A percentile compares a stretch with the other conserved stretches of the same genome.
phyloP scores from a whole-genome alignment of 768 basidiomycete genomes.

The Mycena olivaceomarginata region DNA sequence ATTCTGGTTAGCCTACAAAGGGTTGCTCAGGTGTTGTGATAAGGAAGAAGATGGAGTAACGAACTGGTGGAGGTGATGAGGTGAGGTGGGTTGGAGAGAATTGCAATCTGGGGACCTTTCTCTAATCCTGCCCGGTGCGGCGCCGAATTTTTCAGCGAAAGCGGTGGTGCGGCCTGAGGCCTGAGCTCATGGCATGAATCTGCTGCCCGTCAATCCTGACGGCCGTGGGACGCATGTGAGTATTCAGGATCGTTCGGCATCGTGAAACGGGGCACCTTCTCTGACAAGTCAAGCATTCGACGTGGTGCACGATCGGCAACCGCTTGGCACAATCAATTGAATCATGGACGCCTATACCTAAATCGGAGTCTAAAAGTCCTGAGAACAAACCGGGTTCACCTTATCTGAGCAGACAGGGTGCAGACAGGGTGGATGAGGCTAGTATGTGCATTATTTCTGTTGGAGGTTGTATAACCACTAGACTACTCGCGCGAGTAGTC shows the following conservation, averaged over 20 bases:
- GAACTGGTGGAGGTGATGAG: constrained; percentile 25
- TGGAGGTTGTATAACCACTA: too few species aligned
- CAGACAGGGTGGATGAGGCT: too few species aligned
- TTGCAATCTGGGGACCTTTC: constrained; percentile 19
- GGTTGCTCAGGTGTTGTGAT: constrained; percentile 18
- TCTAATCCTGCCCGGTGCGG: constrained; percentile 5
- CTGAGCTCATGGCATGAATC: constrained; percentile 20
- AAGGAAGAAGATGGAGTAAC: not conserved
- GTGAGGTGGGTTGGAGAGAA: constrained; percentile 19
- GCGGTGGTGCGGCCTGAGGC: constrained; percentile 8
- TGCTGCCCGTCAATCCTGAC: constrained; percentile 22
- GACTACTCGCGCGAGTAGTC: too few species aligned
- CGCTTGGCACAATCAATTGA: not conserved
- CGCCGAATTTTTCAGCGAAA: constrained; percentile 13
- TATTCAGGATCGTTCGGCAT: constrained; percentile 15
- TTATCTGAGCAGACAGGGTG: too few species aligned
- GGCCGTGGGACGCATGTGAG: constrained; percentile 24
- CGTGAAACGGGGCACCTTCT: constrained; percentile 8
- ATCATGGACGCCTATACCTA: not conserved
- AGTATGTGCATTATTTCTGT: too few species aligned
- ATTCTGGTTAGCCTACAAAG: constrained; percentile 20
- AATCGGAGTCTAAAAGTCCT: too few species aligned
- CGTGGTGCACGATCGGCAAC: constrained; percentile 17
- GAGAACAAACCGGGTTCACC: too few species aligned
- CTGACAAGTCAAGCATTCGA: constrained; percentile 3